Evolutionary conservation across 2,329 filamentous ascomycete species (phyloP).

Genomic region (Fusarium sp.): DNA sequence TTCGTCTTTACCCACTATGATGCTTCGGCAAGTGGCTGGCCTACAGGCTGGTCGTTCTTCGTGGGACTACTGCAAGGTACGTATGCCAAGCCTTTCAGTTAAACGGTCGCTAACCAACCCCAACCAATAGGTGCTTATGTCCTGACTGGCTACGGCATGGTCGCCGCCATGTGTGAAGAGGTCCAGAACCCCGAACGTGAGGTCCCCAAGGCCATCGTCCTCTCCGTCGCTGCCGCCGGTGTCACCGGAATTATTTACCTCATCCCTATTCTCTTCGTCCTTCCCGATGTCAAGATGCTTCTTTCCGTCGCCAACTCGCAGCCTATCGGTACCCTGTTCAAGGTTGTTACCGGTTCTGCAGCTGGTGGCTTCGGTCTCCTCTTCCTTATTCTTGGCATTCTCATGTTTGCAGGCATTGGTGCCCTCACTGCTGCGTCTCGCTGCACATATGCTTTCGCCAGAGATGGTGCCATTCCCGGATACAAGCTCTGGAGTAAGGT

Average conservation of each 20-base stretch:
- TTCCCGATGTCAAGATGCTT: constrained; percentile 72
- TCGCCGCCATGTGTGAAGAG: constrained; percentile 66
- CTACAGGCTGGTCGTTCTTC: constrained; percentile 69
- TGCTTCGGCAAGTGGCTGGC: constrained; percentile 75
- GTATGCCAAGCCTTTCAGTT: constrained; percentile 40
- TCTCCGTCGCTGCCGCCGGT: constrained; percentile 71
- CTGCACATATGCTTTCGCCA: constrained; percentile 79
- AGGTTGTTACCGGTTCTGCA: constrained; percentile 76
- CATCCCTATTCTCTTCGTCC: constrained; percentile 78
- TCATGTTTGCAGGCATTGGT: constrained; percentile 79
- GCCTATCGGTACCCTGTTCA: constrained; percentile 80
- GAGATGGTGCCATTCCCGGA: constrained; percentile 78
- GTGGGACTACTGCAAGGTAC: constrained; percentile 62
- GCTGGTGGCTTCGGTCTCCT: constrained; percentile 79
- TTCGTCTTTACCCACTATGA: constrained; percentile 77
- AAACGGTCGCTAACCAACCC: constrained; percentile 6
- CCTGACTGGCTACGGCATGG: constrained; percentile 61
- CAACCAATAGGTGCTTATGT: constrained; percentile 49
- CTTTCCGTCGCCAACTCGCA: constrained; percentile 75
- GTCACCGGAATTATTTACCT: constrained; percentile 71
- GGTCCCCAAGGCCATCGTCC: constrained; percentile 74
- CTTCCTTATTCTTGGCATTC: constrained; percentile 79
- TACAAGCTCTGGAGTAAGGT: constrained; percentile 73
- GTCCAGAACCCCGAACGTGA: constrained; percentile 69
- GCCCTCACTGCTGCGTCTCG: constrained; percentile 78